Evolutionary conservation across 345 rosid genomes (phyloP), one percentile per base, ranked within the genome.

Genomic region (Zanthoxylum bungeanum): DNA sequence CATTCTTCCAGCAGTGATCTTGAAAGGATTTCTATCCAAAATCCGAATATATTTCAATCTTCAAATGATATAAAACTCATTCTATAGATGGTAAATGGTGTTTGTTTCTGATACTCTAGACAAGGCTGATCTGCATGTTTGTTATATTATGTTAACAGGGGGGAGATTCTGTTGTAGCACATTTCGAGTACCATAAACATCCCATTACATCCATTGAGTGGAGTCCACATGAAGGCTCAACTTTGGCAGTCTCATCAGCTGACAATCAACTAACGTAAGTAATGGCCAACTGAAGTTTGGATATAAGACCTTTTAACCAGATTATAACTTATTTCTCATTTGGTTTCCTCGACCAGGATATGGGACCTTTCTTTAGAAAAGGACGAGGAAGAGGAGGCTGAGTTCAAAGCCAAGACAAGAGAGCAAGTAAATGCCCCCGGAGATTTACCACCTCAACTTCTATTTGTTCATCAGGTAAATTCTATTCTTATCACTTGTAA

Each of bases 281-380:
- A 50, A 10, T 58, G 57, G 62, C 36, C 55, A 30, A 47, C 63
- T 25, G 6, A 36, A 33, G 22, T 22, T 61, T 31, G 37, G 24
- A 1, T 42, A 34, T 19, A 53, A n/a, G 49, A 25, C 33, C 30
- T 2, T 12, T 16, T 67, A 3, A 14, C 30, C n/a, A 11, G 16
- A 47, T 12, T 36, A 46, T 52, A 33, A 73, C 33, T 22, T 37
- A 31, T 66, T 10, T 44, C 34, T 50, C 9, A 9, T 24, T 53
- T 52, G 60, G 40, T 65, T 73, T 76, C 27, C 42, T 12, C 71
- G 71, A 28, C 61, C 79, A 95, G 98, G 68, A 89, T 95, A 78
- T 95, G 98, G 98, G 99, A 95, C 81, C 90, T 95, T 70, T 91
- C 99, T 5, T 72, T 95, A 70, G 99, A 95, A 77, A 92, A 84